Evolutionary conservation across 192 early-diverging fungal species (phyloP).

Genomic region (Phycomyces blakesleeanus): DNA sequence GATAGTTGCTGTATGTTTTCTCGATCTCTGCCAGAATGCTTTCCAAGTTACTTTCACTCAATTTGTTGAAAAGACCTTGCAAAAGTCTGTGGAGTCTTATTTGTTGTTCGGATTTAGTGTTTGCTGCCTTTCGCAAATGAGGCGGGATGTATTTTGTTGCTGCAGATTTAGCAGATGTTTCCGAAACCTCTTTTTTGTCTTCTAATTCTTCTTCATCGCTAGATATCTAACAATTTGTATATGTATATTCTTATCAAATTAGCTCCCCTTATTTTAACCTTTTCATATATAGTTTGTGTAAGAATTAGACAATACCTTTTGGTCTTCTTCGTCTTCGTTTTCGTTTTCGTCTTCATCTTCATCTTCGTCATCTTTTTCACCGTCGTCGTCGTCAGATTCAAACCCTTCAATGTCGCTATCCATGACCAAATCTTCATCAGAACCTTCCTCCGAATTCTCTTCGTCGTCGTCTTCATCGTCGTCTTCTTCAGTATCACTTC

Average conservation of each 20-base stretch:
- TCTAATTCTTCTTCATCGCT: constrained; percentile 28
- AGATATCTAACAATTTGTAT: not conserved
- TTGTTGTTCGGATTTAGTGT: constrained; percentile 64
- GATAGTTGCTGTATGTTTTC: constrained; percentile 61
- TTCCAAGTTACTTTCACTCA: constrained; percentile 91
- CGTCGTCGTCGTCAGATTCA: constrained; percentile 19
- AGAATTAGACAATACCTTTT: not conserved
- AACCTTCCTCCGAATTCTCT: not conserved
- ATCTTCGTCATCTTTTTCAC: constrained; percentile 25
- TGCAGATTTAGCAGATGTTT: not conserved
- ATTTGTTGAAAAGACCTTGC: constrained; percentile 85
- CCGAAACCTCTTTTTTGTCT: constrained; percentile 18
- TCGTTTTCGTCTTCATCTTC: too few relatives aligned
- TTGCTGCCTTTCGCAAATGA: constrained; percentile 63
- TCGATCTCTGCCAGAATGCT: constrained; percentile 80
- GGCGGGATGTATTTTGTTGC: constrained; percentile 83
- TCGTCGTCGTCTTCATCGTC: not conserved
- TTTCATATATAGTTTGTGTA: not conserved
- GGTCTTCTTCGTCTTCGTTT: not conserved
- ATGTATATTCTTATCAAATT: not conserved
- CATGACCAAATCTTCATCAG: constrained; percentile 12
- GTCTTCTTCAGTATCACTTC: not conserved
- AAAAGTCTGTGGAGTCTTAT: constrained; percentile 72
- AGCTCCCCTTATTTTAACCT: too few relatives aligned
- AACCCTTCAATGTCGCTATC: constrained; percentile 20